Evolutionary conservation across 352 stramenopile genomes (phyloP).

Genomic region (Plasmopara halstedii): DNA sequence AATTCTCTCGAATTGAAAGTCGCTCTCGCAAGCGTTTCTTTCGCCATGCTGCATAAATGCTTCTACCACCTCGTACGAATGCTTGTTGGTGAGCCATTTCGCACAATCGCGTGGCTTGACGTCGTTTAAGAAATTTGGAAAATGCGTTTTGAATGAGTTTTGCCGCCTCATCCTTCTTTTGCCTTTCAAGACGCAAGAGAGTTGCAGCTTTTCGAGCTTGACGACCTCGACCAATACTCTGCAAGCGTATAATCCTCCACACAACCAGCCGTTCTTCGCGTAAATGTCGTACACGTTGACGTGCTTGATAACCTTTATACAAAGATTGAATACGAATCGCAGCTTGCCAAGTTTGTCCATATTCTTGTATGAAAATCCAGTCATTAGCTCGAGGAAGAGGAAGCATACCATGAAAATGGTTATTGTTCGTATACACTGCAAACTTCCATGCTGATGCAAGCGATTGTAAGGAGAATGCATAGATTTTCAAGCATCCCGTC

Average conservation of each 20-base stretch:
- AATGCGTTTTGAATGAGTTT: constrained; percentile 46
- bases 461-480: constrained; percentile 44
- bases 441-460: constrained; percentile 60
- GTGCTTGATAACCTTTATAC: constrained; percentile 47
- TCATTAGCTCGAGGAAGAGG: constrained; percentile 71
- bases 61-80: constrained; percentile 18
- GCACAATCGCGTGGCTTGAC: constrained; percentile 13
- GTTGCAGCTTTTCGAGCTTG: constrained; percentile 43
- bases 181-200: constrained; percentile 34
- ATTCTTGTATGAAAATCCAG: constrained; percentile 79
- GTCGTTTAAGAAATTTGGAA: constrained; percentile 5
- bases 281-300: constrained; percentile 27
- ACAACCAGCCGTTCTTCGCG: constrained; percentile 41
- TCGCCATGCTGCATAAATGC: constrained; percentile 40
- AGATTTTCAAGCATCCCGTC: constrained; percentile 38
- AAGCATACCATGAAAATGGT: constrained; percentile 70
- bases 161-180: constrained; percentile 53
- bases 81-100: constrained; percentile 11
- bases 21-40: constrained; percentile 30
- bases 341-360: constrained; percentile 65
- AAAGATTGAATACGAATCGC: constrained; percentile 61
- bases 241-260: constrained; percentile 50
- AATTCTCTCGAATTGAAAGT: constrained; percentile 16
- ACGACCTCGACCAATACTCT: constrained; percentile 57
- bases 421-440: constrained; percentile 24